Evolutionary conservation across 2,329 filamentous ascomycete species (phyloP).

Genomic region (Scedosporium boydii): DNA sequence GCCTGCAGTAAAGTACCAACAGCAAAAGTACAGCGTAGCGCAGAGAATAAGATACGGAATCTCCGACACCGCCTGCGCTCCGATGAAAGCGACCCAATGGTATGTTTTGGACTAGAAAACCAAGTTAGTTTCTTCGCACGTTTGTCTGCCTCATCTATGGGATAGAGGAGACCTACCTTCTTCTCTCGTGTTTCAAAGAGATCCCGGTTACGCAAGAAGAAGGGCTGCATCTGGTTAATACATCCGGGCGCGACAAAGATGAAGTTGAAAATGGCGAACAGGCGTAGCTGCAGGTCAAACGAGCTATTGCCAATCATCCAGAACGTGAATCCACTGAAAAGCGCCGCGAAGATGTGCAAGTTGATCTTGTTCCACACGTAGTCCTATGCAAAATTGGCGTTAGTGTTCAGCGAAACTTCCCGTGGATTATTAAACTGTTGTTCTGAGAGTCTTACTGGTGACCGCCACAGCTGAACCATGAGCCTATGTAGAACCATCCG

Average conservation of each 20-base stretch:
- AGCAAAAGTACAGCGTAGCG: conserved; percentile 37
- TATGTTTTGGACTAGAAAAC: conserved; percentile 32
- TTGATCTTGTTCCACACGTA: conserved; percentile 19
- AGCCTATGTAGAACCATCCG: conserved; percentile 20
- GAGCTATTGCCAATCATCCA: conserved; percentile 34
- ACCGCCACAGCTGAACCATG: conserved; percentile 16
- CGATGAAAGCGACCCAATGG: conserved; percentile 44
- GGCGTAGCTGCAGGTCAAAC: conserved; percentile 27
- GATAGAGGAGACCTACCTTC: conserved; percentile 17
- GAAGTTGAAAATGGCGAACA: conserved; percentile 43
- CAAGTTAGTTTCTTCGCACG: background rate
- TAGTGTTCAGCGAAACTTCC: conserved; percentile 15
- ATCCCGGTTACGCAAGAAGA: conserved; percentile 36
- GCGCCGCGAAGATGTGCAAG: conserved; percentile 31
- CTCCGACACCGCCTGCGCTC: conserved; percentile 38
- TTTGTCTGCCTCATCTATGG: background rate
- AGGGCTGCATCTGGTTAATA: conserved; percentile 29
- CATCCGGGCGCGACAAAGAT: conserved; percentile 38
- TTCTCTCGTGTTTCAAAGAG: conserved; percentile 41
- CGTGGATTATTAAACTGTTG: conserved; percentile 13
- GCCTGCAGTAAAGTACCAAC: conserved; percentile 42
- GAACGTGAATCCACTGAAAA: conserved; percentile 40
- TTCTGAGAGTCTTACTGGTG: conserved; percentile 15
- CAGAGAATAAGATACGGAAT: conserved; percentile 35
- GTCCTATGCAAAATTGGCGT: conserved; percentile 15